Evolutionary conservation across 306 rosid genomes (phyloP).

Genomic region (Comarum palustre): DNA sequence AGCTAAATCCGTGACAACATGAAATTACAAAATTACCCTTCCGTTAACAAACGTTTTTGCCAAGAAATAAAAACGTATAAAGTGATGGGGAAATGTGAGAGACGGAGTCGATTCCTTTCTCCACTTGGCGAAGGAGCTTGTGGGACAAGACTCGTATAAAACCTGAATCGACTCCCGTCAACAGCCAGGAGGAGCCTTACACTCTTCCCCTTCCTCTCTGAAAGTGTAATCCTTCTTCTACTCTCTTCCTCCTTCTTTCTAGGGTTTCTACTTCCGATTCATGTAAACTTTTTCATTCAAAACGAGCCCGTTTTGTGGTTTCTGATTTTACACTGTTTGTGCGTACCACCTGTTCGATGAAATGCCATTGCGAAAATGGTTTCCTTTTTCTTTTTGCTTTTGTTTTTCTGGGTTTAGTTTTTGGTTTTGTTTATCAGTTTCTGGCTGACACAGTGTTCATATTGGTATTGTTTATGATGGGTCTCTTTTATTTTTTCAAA

Average conservation of each 20-base stretch:
- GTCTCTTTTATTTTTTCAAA: no score
- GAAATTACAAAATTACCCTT: no score
- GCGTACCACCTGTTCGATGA: conserved; percentile 26
- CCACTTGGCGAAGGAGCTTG: background rate
- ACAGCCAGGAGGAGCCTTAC: background rate
- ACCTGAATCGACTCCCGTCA: no score
- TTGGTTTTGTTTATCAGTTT: background rate
- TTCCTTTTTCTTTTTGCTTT: no score
- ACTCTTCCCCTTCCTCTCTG: background rate
- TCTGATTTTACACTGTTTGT: background rate
- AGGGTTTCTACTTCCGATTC: conserved; percentile 9
- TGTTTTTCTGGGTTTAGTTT: background rate
- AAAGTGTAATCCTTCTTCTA: no score
- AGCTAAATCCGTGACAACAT: no score
- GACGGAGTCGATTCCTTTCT: no score
- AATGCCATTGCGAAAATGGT: background rate
- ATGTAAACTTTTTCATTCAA: background rate
- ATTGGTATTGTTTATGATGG: background rate
- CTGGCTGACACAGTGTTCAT: background rate
- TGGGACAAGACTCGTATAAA: background rate
- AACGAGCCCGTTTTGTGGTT: background rate
- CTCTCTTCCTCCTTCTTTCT: background rate
- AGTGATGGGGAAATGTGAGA: no score
- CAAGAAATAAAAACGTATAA: no score
- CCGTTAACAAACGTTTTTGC: no score